Percentiles rank a stretch among this genome's conserved stretches.
These are phyloP conservation scores for Herpetomonas tarakana DNA, from an alignment of 208 protist genomes.

Conservation along the genomic window DNA sequence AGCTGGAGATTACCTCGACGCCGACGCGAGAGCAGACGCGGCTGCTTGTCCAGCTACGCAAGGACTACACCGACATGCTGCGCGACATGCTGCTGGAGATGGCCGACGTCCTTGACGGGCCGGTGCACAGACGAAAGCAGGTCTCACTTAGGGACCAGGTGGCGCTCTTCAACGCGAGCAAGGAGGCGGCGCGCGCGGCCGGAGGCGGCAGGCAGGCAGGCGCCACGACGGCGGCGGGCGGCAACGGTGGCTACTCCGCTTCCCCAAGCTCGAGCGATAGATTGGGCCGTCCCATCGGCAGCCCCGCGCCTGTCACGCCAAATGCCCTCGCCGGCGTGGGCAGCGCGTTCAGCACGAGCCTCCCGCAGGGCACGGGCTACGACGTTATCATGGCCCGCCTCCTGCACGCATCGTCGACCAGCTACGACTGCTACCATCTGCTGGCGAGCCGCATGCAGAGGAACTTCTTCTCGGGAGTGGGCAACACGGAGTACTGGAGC, in stretches of 20 bases:
- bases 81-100: conserved; percentile 32
- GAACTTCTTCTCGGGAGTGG: conserved; percentile 21
- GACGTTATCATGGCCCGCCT: conserved; percentile 30
- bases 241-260: background rate
- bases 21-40: conserved; percentile 24
- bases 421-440: conserved; percentile 45
- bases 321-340: background rate
- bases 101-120: conserved; percentile 19
- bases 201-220: background rate
- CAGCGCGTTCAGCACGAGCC: conserved; percentile 2
- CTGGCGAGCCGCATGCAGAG: conserved; percentile 27
- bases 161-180: conserved; percentile 6
- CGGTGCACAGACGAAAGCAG: background rate
- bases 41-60: conserved; percentile 23
- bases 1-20: conserved; percentile 14
- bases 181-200: background rate
- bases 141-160: conserved; percentile 10
- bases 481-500: conserved; percentile 21
- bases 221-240: background rate
- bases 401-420: conserved; percentile 22
- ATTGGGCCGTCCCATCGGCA: too few relatives aligned
- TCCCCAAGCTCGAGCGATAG: too few relatives aligned
- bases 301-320: background rate
- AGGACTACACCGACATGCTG: conserved; percentile 27
- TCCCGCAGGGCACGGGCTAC: conserved; percentile 11